Conservation (phyloP, 352 stramenopile genomes). For the Pythium rhizo-oryzae region DNA sequence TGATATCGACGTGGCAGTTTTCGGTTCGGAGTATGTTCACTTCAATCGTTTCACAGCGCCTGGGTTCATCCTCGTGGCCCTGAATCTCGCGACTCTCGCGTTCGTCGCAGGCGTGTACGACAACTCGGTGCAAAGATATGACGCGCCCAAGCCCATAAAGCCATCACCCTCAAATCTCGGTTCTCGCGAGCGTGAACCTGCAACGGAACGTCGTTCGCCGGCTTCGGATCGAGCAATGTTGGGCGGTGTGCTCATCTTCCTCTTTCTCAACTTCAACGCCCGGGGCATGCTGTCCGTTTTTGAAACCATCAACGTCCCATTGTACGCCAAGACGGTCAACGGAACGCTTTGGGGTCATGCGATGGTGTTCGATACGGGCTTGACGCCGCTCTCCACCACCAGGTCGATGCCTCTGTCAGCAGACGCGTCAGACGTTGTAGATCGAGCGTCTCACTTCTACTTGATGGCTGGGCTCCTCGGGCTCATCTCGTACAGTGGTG, state of each 20-base stretch:
- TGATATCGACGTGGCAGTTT: conserved; percentile 39
- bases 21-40: conserved; percentile 36
- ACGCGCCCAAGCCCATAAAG: conserved; percentile 27
- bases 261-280: conserved; percentile 69
- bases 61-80: conserved; percentile 48
- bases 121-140: conserved; percentile 40
- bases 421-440: conserved; percentile 20
- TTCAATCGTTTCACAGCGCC: conserved; percentile 67
- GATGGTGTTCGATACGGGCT: conserved; percentile 7
- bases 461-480: conserved; percentile 58
- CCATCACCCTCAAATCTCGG: no score
- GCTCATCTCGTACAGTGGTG: conserved; percentile 41
- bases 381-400: no score
- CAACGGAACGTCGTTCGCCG: no score
- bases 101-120: conserved; percentile 57
- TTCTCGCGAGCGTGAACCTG: no score
- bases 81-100: conserved; percentile 54
- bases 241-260: conserved; percentile 45
- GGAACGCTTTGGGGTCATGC: conserved; percentile 33
- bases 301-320: conserved; percentile 69
- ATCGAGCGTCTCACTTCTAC: conserved; percentile 51
- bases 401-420: background rate
- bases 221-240: no score
- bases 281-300: conserved; percentile 71
- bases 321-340: conserved; percentile 52